These are phyloP conservation scores for Candida nitratophila DNA, from an alignment of 805 yeast genomes.

Conservation along the genomic window DNA sequence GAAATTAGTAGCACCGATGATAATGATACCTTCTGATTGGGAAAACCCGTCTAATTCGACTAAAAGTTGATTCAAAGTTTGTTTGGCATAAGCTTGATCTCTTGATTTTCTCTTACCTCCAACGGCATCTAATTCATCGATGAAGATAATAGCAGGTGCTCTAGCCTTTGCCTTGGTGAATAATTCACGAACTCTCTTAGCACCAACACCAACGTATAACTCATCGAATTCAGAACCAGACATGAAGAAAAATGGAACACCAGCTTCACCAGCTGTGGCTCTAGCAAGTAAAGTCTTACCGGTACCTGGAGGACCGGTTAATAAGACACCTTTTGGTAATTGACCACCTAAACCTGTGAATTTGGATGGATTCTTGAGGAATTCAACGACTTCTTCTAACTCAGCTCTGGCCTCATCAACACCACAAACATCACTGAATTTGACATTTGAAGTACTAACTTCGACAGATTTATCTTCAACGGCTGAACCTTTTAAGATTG, in stretches of 20 bases:
- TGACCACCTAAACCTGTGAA: constrained; percentile 97
- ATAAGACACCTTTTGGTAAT: constrained; percentile 91
- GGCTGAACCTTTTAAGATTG: constrained; percentile 69
- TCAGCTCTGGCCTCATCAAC: constrained; percentile 98
- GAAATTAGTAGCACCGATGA: constrained; percentile 97
- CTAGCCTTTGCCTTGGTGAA: constrained; percentile 89
- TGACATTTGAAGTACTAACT: constrained; percentile 77
- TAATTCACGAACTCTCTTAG: constrained; percentile 92
- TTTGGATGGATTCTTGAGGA: constrained; percentile 90
- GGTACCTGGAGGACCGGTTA: constrained; percentile 99
- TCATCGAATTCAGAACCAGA: constrained; percentile 98
- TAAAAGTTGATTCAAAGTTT: constrained; percentile 89
- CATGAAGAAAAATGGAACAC: constrained; percentile 97
- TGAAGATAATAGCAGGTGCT: constrained; percentile 95
- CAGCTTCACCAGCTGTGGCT: constrained; percentile 99
- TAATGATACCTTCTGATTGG: constrained; percentile 86
- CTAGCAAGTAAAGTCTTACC: constrained; percentile 96
- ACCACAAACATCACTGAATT: constrained; percentile 91
- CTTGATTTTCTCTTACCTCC: constrained; percentile 97
- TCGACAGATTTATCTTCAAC: constrained; percentile 75
- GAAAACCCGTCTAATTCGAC: constrained; percentile 96
- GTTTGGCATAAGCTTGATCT: constrained; percentile 97
- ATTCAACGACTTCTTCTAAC: constrained; percentile 96
- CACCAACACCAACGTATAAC: constrained; percentile 98
- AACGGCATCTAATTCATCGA: constrained; percentile 97